A percentile compares a stretch with the other conserved stretches of the same genome.
These are phyloP conservation scores for Sporisorium exsertum DNA, from an alignment of 1,284 basidiomycete species.

Conservation along the genomic window DNA sequence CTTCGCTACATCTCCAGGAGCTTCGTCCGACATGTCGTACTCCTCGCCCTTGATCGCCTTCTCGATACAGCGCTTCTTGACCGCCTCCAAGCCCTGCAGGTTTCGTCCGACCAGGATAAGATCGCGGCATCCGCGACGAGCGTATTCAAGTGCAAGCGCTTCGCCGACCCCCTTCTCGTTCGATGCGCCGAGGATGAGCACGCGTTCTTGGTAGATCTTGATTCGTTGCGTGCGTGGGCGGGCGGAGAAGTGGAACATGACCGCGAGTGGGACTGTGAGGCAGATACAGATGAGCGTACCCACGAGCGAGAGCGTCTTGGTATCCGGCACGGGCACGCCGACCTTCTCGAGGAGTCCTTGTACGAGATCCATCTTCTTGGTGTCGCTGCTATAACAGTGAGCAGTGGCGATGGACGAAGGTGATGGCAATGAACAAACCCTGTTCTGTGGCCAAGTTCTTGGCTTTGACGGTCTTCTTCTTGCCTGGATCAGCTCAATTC, in stretches of 20 bases:
- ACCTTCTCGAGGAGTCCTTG: constrained; percentile 14
- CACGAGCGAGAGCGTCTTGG: constrained; percentile 38
- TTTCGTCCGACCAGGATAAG: constrained; percentile 81
- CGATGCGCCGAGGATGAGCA: constrained; percentile 83
- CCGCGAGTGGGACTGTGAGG: constrained; percentile 19
- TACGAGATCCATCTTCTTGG: constrained; percentile 48
- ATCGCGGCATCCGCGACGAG: constrained; percentile 79
- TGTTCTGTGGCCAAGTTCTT: too few relatives aligned
- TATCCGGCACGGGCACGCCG: constrained; percentile 28
- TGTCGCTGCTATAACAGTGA: background rate
- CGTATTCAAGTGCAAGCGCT: constrained; percentile 79
- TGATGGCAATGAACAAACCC: too few relatives aligned
- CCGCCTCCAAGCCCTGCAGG: constrained; percentile 74
- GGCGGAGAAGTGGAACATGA: constrained; percentile 37
- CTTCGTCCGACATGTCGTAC: constrained; percentile 55
- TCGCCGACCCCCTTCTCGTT: constrained; percentile 80
- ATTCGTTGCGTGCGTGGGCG: constrained; percentile 56
- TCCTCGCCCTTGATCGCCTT: constrained; percentile 46
- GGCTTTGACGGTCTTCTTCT: too few relatives aligned
- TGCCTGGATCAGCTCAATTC: too few relatives aligned
- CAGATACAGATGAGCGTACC: constrained; percentile 37
- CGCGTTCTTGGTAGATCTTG: constrained; percentile 74
- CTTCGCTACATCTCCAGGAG: constrained; percentile 44
- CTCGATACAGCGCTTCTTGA: constrained; percentile 75
- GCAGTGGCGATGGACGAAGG: background rate